Evolutionary conservation across 371 early-diverging fungal genomes (phyloP), one percentile per base, ranked within the genome.

Genomic region (Rhizopus arrhizus): DNA sequence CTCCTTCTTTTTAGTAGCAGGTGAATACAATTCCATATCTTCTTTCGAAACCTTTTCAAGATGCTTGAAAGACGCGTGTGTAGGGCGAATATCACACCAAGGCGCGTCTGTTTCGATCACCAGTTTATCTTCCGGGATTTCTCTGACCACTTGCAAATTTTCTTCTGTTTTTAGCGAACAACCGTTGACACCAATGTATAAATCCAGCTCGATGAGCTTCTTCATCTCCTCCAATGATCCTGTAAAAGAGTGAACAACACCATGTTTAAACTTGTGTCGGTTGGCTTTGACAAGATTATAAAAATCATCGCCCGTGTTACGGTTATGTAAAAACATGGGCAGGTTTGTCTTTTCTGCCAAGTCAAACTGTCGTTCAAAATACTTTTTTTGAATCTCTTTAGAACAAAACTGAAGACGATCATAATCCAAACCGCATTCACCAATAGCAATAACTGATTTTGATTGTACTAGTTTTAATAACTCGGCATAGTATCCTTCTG

Each of bases 111-210:
- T 98, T 75, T 98, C 99, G 50, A 99, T 61, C 86, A 99, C 84
- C 13, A 99, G 63, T 35, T 80, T 73, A 32, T 96, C 91, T 38
- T 86, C 59, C 10, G 99, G 98, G 28, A 99, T 87, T n/a, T 70
- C 70, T 56, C 82, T 84, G 5, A 92, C 89, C 0, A 92, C 90
- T 3, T 89, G 81, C 4, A 96, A 43, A 64, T 93, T 93, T 35
- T 91, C 93, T 48, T 89, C 85, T 0, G 93, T 95, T 70, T 95
- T 97, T 35, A 98, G 72, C 2, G 95, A 95, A 65, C 97, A 97
- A 9, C 99, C 99, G 70, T 99, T 99, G 64, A 99, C 82, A 22
- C 99, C 98, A 70, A 99, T 96, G 71, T 89, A 95, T 34, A 96
- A 76, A n/a, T 82, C 97, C 51, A 94, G 70, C 4, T 87, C 85